These are phyloP conservation scores for Plasmopara muralis DNA, from an alignment of 352 stramenopile genomes.

Conservation along the genomic window DNA sequence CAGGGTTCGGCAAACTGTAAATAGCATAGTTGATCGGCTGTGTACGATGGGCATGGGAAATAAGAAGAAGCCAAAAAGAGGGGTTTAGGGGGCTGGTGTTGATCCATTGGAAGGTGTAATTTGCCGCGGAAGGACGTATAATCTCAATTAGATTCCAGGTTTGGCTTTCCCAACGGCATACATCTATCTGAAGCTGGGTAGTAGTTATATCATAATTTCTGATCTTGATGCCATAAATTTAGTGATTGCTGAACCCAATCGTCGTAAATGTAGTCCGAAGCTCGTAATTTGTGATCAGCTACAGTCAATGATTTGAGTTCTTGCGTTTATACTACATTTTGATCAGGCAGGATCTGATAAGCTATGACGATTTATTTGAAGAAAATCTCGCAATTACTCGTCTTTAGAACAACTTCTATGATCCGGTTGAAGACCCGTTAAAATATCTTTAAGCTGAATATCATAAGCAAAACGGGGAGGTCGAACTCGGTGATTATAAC, in stretches of 20 bases:
- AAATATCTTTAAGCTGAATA: conserved; percentile 11
- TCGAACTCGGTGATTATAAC: neutral
- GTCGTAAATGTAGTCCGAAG: neutral
- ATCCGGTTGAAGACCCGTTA: neutral
- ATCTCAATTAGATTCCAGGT: neutral
- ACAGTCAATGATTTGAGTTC: conserved; percentile 9
- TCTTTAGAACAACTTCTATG: neutral
- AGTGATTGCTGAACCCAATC: neutral
- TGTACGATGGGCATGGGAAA: neutral
- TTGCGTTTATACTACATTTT: conserved; percentile 4
- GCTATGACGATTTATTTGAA: conserved; percentile 10
- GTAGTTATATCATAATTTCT: neutral
- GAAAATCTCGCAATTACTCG: conserved; percentile 9
- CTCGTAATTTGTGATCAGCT: conserved; percentile 9
- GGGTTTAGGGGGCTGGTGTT: neutral
- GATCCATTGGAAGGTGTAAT: neutral
- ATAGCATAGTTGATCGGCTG: neutral
- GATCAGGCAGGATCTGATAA: conserved; percentile 14
- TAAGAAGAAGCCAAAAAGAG: neutral
- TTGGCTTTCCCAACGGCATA: neutral
- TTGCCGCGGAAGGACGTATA: neutral
- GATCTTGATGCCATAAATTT: neutral
- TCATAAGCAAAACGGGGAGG: neutral
- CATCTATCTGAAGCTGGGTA: neutral
- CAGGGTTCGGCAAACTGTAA: neutral